Evolutionary conservation across 2,329 filamentous ascomycete genomes (phyloP), one percentile per base, ranked within the genome.

Genomic region (Colletotrichum melonis): DNA sequence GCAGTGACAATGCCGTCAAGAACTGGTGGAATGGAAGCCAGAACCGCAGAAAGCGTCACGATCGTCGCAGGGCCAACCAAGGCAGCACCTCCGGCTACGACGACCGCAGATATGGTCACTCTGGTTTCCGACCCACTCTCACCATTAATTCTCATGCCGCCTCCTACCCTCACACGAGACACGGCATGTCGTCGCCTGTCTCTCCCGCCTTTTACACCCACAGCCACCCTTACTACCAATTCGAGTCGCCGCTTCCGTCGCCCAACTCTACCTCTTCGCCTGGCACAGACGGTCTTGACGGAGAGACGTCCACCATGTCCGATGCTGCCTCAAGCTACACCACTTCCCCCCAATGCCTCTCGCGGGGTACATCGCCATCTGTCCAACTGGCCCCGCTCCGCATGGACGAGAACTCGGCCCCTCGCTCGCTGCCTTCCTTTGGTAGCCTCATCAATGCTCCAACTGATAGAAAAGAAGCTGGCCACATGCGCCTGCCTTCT

Each of bases 21-120:
- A 98, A 98, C 83, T 98, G 95, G 95, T 98, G 94, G 94, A 98
- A 98, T 81, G 95, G 95, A 63, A 94, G 93, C 81, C 93, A 95
- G 88, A 98, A 98, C 85, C 91, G 95, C 79, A 89, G 93, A 78
- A 88, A 87, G 79, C 86, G 91, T 76, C 81, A 86, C 65, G 80
- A 84, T 75, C 82, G 85, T 49, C 81, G 81, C 75, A 85, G 80
- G 75, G 78, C 78, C 30, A 72, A 74, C 3, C 75, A 77, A 22
- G 42, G 42, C 11, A 26, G 57, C 65, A 76, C 77, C 63, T 76
- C 78, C 54, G 73, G 74, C 67, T 77, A 78, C 72, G 76, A 77
- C 62, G 55, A 67, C 62, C 60, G 60, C 26, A 69, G 60, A 64
- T 75, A 74, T 52, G 46, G 56, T 16, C 28, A 56, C 32, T 63